Percentiles rank a stretch among this genome's conserved stretches.
Conservation (phyloP, 1,284 basidiomycete genomes). For the Kalmanozyma brasiliensis region DNA sequence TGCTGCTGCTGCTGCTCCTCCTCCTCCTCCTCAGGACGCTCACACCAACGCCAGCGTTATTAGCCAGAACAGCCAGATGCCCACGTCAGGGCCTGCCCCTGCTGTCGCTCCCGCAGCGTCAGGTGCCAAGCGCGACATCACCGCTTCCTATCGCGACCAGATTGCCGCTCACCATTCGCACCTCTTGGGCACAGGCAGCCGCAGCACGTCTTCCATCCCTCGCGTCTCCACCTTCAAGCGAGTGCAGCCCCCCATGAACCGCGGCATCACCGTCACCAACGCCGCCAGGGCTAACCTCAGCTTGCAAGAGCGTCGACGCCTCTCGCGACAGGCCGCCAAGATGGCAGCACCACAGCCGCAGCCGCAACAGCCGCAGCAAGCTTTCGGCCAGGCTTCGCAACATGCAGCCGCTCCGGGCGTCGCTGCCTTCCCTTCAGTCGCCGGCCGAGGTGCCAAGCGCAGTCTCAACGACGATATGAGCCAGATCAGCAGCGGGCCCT, state of each 20-base stretch:
- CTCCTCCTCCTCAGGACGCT: background rate
- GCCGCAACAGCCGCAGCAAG: slow-evolving; percentile 11
- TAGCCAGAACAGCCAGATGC: background rate
- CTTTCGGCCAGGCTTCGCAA: slow-evolving; percentile 1
- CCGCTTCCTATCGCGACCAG: slow-evolving; percentile 42
- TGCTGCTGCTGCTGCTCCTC: too few relatives aligned
- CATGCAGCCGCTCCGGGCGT: slow-evolving; percentile 1
- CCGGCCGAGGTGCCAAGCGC: slow-evolving; percentile 43
- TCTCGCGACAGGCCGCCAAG: slow-evolving; percentile 49
- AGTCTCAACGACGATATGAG: slow-evolving; percentile 25
- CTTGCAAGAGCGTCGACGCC: slow-evolving; percentile 59
- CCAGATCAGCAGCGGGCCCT: slow-evolving; percentile 20
- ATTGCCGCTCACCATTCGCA: slow-evolving; percentile 54
- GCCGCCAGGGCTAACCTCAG: slow-evolving; percentile 38
- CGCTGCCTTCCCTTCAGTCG: slow-evolving; percentile 10
- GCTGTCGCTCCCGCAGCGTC: background rate
- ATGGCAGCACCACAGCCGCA: background rate
- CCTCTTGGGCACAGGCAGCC: slow-evolving; percentile 33
- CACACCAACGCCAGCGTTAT: slow-evolving; percentile 1
- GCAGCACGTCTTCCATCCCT: slow-evolving; percentile 34
- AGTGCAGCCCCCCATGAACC: slow-evolving; percentile 20
- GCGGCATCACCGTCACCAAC: slow-evolving; percentile 25
- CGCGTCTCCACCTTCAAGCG: slow-evolving; percentile 45
- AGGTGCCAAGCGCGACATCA: slow-evolving; percentile 16
- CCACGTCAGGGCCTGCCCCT: background rate